phyloP scores from a whole-genome alignment of 1,284 basidiomycete species.

The Fomitopsis pinicola region DNA sequence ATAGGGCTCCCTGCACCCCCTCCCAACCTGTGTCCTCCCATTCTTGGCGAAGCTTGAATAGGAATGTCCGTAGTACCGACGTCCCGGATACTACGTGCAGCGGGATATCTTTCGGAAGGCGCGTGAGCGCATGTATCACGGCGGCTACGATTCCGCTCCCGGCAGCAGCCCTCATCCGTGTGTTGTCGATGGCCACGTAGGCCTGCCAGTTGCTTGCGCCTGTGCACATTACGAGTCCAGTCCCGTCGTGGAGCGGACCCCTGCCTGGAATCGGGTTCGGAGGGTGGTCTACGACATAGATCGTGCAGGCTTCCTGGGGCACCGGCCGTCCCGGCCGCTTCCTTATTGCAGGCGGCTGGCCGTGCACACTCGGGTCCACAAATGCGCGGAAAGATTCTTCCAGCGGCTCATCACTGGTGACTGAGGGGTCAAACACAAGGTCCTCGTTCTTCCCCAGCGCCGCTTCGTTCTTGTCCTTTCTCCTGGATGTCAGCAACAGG shows the following conservation, averaged over 20 bases:
- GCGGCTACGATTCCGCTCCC: neutral
- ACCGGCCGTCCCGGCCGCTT: neutral
- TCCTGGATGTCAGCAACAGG: neutral
- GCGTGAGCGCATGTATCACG: neutral
- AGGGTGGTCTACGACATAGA: slow-evolving; percentile 23
- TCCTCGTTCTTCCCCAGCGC: neutral
- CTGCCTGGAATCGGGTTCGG: slow-evolving; percentile 16
- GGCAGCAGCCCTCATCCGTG: neutral
- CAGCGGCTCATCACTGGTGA: neutral
- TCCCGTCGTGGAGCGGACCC: neutral
- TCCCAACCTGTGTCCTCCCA: slow-evolving; percentile 10
- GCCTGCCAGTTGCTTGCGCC: neutral
- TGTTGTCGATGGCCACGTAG: neutral
- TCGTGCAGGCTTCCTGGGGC: neutral
- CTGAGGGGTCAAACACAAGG: neutral
- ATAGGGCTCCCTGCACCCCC: neutral
- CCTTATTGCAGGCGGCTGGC: slow-evolving; percentile 5
- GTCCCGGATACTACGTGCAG: slow-evolving; percentile 2
- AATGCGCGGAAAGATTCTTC: neutral
- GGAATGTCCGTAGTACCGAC: neutral
- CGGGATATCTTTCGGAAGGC: neutral
- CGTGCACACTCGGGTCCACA: neutral
- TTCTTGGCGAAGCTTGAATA: neutral
- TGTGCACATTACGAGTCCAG: too few species aligned
- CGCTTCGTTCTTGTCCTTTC: neutral